phyloP scores from a whole-genome alignment of 768 basidiomycete genomes.

The Phylloporus sp. region DNA sequence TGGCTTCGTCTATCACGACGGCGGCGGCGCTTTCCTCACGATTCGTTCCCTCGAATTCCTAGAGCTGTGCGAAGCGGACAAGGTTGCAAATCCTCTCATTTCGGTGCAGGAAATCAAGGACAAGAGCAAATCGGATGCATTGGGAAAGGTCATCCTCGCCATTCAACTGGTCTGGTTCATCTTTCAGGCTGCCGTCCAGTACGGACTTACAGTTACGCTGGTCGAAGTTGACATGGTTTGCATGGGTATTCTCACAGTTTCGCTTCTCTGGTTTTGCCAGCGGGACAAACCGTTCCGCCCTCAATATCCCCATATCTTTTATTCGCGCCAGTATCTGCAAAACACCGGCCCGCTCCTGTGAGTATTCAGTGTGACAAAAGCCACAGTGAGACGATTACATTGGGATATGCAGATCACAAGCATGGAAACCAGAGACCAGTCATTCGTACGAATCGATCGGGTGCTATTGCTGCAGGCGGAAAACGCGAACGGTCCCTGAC shows the following conservation, averaged over 20 bases:
- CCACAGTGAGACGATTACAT: background rate
- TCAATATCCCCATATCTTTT: background rate
- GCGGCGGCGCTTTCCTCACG: background rate
- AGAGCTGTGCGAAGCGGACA: background rate
- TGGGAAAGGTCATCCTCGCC: background rate
- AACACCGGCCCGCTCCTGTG: background rate
- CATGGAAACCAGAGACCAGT: background rate
- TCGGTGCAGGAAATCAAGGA: background rate
- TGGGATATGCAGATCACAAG: background rate
- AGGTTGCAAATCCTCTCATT: background rate
- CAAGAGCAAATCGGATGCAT: constrained; percentile 4
- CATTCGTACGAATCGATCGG: background rate
- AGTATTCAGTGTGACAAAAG: background rate
- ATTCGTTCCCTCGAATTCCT: background rate
- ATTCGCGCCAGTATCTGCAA: background rate
- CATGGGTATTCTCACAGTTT: background rate
- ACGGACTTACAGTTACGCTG: background rate
- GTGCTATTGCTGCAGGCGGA: background rate
- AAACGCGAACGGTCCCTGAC: background rate
- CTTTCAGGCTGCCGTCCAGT: background rate
- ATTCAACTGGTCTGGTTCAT: constrained; percentile 1
- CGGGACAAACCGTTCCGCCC: background rate
- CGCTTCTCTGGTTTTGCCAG: background rate
- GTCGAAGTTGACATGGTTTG: constrained; percentile 1
- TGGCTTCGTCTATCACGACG: background rate